Percentiles rank a stretch among this genome's conserved stretches.
Conservation (phyloP, 2,329 filamentous ascomycete genomes). For the Westerdykella aurantiaca region DNA sequence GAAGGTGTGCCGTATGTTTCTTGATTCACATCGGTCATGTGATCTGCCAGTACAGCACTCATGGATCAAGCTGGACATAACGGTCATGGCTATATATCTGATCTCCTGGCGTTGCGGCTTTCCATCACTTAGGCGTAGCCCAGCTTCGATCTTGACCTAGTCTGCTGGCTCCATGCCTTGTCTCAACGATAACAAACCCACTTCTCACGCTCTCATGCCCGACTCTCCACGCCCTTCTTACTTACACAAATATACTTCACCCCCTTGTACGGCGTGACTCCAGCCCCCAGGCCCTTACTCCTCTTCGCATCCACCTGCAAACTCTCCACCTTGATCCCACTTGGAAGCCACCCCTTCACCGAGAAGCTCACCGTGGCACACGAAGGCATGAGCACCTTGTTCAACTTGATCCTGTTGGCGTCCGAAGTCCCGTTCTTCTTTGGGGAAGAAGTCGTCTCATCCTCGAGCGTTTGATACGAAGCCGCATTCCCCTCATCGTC, state of each 20-base stretch:
- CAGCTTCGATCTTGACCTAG: no score
- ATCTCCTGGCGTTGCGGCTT: no score
- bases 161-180: no score
- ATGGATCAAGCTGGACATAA: no score
- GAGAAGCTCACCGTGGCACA: constrained; percentile 45
- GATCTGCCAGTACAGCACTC: no score
- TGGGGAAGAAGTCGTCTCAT: constrained; percentile 11
- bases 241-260: constrained; percentile 89
- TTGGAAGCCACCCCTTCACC: constrained; percentile 60
- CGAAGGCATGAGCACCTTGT: constrained; percentile 45
- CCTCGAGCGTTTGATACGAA: constrained; percentile 23
- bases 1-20: no score
- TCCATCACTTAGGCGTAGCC: no score
- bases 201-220: constrained; percentile 1
- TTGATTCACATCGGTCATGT: no score
- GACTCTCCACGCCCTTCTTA: constrained; percentile 47
- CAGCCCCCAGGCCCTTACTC: constrained; percentile 78
- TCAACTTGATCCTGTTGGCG: constrained; percentile 54
- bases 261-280: constrained; percentile 92
- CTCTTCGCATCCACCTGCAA: constrained; percentile 64
- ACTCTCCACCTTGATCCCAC: constrained; percentile 58
- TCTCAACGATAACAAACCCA: no score
- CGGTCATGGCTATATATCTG: no score
- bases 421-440: constrained; percentile 36
- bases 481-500: constrained; percentile 22